phyloP scores from a whole-genome alignment of 305 asterid species.

The Fraxinus sp. region DNA sequence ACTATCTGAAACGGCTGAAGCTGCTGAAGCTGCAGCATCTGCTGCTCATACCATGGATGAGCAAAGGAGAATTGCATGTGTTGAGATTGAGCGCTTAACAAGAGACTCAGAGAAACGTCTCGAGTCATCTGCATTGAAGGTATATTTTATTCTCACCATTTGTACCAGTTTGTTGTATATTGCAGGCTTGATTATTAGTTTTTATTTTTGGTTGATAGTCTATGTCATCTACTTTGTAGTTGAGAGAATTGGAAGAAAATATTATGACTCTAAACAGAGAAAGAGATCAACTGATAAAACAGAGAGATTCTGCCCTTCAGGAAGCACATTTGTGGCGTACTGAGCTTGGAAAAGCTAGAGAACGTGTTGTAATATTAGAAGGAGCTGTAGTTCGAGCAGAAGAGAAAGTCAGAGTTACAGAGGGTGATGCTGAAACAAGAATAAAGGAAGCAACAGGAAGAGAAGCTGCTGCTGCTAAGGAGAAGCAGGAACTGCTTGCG shows the following conservation, averaged over 20 bases:
- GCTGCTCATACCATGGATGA: slow-evolving; percentile 94
- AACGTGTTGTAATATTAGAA: slow-evolving; percentile 84
- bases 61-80: slow-evolving; percentile 85
- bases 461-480: slow-evolving; percentile 68
- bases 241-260: slow-evolving; percentile 68
- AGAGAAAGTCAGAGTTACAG: slow-evolving; percentile 81
- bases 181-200: background rate
- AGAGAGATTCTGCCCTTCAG: slow-evolving; percentile 72
- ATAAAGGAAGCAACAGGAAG: slow-evolving; percentile 68
- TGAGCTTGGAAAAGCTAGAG: slow-evolving; percentile 95
- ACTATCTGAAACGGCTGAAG: slow-evolving; percentile 91
- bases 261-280: slow-evolving; percentile 56
- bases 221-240: slow-evolving; percentile 38
- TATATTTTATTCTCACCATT: slow-evolving; percentile 28
- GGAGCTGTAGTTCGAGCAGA: slow-evolving; percentile 95
- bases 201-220: background rate
- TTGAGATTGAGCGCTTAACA: slow-evolving; percentile 67
- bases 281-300: slow-evolving; percentile 66
- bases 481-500: slow-evolving; percentile 77
- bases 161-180: background rate
- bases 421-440: slow-evolving; percentile 82
- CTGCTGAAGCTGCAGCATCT: slow-evolving; percentile 95
- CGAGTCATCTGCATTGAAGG: slow-evolving; percentile 65
- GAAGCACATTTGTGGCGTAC: slow-evolving; percentile 98
- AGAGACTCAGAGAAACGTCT: slow-evolving; percentile 63